Evolutionary conservation across 371 early-diverging fungal genomes (phyloP), one percentile per base, ranked within the genome.

Genomic region (Lichtheimia ramosa): DNA sequence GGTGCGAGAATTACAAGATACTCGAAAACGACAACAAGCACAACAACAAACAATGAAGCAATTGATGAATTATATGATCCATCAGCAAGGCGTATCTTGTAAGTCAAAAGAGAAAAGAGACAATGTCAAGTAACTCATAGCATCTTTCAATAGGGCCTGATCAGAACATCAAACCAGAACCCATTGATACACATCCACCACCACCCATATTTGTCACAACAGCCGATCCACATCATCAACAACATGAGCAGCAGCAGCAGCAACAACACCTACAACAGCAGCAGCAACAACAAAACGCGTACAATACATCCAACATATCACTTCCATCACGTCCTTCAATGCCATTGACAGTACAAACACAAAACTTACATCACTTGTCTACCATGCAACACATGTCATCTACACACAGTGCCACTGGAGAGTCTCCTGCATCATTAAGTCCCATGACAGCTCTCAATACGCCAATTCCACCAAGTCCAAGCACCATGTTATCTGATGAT

Each of bases 1-100:
- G n/a, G 69, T 79, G 13, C 71, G 85, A 34, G 90, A 92, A 63
- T 73, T 92, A 54, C 65, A 74, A 8, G 89, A 89, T 59, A 82
- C 84, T 2, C 81, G 81, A 50, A 74, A 82, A 58, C 80, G 78
- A 56, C 84, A 84, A 61, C 51, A 27, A 8, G 46, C 46, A 18
- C 46, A 46, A 8, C 46, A 46, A 46, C 18, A n/a, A 12, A 62
- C 75, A n/a, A 86, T 85, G 50, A 83, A 88, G 68, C 68, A 78
- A 46, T 53, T 82, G 62, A 73, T 85, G 62, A 81, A 77, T 60
- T 71, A 58, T 25, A 71, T 84, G 75, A 68, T 82, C 10, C 46
- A 46, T 5, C 46, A 46, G 16, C 34, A 34, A 2, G 34, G 34
- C 10, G 34, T 34, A 34, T 34, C 34, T 8, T 34, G 34, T 34